Conservation (phyloP, 2,329 filamentous ascomycete species). For the Mollisia scopiformis region DNA sequence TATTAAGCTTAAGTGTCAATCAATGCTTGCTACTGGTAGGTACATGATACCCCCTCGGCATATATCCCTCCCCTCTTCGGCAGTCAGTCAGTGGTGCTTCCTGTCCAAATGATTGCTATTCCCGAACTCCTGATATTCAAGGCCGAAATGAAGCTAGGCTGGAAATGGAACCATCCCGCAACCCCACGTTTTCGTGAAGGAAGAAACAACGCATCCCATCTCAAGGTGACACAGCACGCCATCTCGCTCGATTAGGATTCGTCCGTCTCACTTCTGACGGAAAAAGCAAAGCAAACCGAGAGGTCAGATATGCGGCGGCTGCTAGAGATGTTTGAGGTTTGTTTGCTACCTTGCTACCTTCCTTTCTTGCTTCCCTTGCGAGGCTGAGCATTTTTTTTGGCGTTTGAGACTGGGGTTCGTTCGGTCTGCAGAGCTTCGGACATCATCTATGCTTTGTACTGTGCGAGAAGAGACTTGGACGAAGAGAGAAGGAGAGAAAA, state of each 20-base stretch:
- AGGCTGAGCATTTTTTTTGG: background rate
- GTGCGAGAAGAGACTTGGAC: background rate
- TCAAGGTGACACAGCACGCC: background rate
- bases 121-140: background rate
- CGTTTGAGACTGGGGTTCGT: background rate
- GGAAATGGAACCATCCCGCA: background rate
- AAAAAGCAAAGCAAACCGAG: background rate
- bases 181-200: background rate
- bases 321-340: slow-evolving; percentile 2
- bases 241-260: background rate
- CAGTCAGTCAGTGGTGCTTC: background rate
- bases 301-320: background rate
- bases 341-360: background rate
- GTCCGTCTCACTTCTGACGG: background rate
- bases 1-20: too few species aligned
- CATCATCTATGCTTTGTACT: too few species aligned
- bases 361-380: background rate
- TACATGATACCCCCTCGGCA: background rate
- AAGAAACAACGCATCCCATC: background rate
- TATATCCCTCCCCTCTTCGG: background rate
- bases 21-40: background rate
- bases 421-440: background rate
- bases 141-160: background rate
- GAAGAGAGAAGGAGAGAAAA: background rate
- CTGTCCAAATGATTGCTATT: background rate